Percentiles rank a stretch among this genome's conserved stretches.
Conservation (phyloP, 148 eudicot species). For the Fagopyrum tataricum region DNA sequence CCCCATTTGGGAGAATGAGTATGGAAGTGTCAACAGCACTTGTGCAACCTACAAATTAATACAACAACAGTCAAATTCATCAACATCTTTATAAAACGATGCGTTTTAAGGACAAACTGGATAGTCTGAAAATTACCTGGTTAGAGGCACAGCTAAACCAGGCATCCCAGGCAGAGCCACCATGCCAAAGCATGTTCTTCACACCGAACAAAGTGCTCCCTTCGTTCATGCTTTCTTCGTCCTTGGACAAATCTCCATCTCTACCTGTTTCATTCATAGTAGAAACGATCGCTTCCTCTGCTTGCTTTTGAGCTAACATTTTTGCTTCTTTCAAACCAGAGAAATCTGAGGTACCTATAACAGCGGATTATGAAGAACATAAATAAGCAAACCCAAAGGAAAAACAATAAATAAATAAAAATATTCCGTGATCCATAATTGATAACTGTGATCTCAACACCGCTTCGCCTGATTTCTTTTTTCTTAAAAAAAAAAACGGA, state of each 20-base stretch:
- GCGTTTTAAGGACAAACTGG: background rate
- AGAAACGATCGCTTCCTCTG: constrained; percentile 20
- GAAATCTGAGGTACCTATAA: background rate
- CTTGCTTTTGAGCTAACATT: constrained; percentile 32
- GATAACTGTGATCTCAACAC: background rate
- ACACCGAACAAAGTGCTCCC: constrained; percentile 19
- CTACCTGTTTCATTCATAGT: background rate
- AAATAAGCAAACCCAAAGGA: no score
- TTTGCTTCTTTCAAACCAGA: background rate
- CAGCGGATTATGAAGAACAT: no score
- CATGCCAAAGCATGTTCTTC: constrained; percentile 45
- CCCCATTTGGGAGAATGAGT: constrained; percentile 49
- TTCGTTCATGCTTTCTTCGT: constrained; percentile 10
- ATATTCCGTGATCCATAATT: background rate
- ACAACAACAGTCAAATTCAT: background rate
- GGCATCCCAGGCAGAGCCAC: constrained; percentile 55
- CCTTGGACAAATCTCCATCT: constrained; percentile 17
- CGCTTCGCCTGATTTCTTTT: background rate
- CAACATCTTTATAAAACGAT: background rate
- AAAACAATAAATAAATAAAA: background rate
- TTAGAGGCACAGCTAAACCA: constrained; percentile 52
- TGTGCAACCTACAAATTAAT: constrained; percentile 44
- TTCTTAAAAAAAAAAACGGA: background rate
- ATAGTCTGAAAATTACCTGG: constrained; percentile 21
- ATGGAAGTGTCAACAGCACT: constrained; percentile 44